Conservation (phyloP, 352 stramenopile species). For the Thalassiosira livingstoniorum region DNA sequence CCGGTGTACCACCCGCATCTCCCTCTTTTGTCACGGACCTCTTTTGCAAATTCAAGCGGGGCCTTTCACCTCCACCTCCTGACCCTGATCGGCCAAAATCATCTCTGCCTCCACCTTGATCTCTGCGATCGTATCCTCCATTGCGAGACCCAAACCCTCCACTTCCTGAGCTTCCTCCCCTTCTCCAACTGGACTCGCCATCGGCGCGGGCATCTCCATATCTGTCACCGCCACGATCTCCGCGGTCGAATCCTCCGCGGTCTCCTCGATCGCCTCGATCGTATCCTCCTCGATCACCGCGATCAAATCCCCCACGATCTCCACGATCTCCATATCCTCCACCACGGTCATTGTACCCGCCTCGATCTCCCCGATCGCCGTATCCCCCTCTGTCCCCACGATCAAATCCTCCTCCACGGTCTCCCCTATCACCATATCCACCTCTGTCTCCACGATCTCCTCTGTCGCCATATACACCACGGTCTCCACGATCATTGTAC, state of each 20-base stretch:
- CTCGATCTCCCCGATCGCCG: neutral
- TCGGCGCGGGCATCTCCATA: neutral
- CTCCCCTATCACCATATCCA: neutral
- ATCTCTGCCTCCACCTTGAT: slow-evolving; percentile 1
- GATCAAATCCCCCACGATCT: neutral
- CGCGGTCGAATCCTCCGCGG: neutral
- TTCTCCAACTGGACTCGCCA: too few species aligned
- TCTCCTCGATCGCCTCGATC: neutral
- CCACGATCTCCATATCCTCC: neutral
- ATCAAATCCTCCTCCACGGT: neutral
- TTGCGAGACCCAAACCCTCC: slow-evolving; percentile 12
- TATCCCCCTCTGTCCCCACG: slow-evolving; percentile 2
- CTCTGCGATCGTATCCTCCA: slow-evolving; percentile 14
- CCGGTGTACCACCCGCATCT: neutral
- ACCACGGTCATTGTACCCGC: too few species aligned
- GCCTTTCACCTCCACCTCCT: neutral
- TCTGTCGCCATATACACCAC: neutral
- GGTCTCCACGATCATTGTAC: slow-evolving; percentile 7
- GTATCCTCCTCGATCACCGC: slow-evolving; percentile 1
- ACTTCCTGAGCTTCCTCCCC: neutral
- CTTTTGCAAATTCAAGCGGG: slow-evolving; percentile 24
- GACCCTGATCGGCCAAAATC: neutral
- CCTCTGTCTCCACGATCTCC: slow-evolving; percentile 7
- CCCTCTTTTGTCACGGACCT: neutral
- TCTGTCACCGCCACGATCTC: slow-evolving; percentile 8